Percentiles rank a stretch among this genome's conserved stretches.
Evolutionary conservation across 306 rosid species (phyloP).

Genomic region (Cercis canadensis): DNA sequence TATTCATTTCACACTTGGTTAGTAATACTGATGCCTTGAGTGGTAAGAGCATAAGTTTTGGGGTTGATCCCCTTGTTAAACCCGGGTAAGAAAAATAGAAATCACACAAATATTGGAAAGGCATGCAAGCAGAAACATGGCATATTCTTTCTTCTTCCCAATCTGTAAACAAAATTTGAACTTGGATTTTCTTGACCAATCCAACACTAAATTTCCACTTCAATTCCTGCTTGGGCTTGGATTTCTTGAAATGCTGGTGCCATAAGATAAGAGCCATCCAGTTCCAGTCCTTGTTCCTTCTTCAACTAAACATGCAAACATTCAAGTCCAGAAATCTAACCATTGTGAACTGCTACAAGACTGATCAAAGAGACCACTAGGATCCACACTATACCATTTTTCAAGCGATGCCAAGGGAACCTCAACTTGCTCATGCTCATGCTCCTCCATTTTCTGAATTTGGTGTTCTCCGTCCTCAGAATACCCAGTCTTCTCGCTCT

Average conservation of each 20-base stretch:
- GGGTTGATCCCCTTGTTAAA: conserved; percentile 10
- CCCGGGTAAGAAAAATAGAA: not conserved
- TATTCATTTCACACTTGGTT: no score
- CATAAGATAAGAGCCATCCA: no score
- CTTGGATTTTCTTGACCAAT: conserved; percentile 29
- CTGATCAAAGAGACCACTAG: conserved; percentile 55
- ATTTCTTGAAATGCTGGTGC: conserved; percentile 23
- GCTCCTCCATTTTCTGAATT: conserved; percentile 38
- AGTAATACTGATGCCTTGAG: no score
- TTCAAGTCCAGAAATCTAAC: conserved; percentile 71
- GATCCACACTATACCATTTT: conserved; percentile 63
- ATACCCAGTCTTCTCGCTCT: conserved; percentile 32
- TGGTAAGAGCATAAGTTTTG: conserved; percentile 16
- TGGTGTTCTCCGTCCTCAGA: conserved; percentile 48
- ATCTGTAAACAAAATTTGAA: conserved; percentile 37
- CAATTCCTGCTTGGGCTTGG: conserved; percentile 16
- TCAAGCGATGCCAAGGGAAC: conserved; percentile 56
- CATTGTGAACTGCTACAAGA: conserved; percentile 61
- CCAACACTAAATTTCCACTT: conserved; percentile 25
- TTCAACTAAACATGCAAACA: conserved; percentile 34
- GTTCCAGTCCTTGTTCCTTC: conserved; percentile 34
- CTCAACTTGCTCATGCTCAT: conserved; percentile 41
- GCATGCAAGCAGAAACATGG: conserved; percentile 32
- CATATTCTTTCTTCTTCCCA: conserved; percentile 41
- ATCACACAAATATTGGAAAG: conserved; percentile 30